Evolutionary conservation across 441 rosid genomes (phyloP).

Genomic region (Capsella rubella): DNA sequence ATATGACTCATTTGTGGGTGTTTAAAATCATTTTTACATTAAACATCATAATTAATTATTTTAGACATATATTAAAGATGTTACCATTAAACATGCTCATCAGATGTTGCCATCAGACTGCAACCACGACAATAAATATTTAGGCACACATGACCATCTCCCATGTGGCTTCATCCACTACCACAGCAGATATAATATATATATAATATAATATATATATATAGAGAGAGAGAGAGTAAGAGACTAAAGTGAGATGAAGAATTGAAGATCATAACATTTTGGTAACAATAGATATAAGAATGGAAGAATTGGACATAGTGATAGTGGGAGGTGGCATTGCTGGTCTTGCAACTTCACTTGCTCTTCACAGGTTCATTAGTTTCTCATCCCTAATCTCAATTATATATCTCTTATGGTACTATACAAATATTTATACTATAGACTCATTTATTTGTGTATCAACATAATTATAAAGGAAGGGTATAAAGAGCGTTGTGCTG

Average conservation of each 20-base stretch:
- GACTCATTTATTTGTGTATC: not conserved
- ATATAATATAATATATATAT: no score
- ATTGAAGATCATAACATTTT: not conserved
- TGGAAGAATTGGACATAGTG: constrained; percentile 53
- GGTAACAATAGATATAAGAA: not conserved
- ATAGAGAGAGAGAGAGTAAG: not conserved
- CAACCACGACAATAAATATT: no score
- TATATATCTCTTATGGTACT: not conserved
- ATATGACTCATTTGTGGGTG: no score
- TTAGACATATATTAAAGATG: no score
- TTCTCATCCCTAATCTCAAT: not conserved
- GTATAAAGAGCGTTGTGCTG: constrained; percentile 53
- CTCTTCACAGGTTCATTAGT: constrained; percentile 56
- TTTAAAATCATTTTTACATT: no score
- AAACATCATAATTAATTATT: no score
- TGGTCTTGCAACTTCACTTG: constrained; percentile 70
- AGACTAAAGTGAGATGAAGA: not conserved
- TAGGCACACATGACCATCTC: no score
- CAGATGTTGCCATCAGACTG: no score
- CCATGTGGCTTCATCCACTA: constrained; percentile 12
- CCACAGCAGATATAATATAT: not conserved
- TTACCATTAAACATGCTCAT: no score
- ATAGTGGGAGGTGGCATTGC: constrained; percentile 72
- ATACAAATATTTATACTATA: not conserved
- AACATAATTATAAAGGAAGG: constrained; percentile 46